Conservation (phyloP, 1,139 yeast genomes). For the Scheffersomyces cryptocercus region DNA sequence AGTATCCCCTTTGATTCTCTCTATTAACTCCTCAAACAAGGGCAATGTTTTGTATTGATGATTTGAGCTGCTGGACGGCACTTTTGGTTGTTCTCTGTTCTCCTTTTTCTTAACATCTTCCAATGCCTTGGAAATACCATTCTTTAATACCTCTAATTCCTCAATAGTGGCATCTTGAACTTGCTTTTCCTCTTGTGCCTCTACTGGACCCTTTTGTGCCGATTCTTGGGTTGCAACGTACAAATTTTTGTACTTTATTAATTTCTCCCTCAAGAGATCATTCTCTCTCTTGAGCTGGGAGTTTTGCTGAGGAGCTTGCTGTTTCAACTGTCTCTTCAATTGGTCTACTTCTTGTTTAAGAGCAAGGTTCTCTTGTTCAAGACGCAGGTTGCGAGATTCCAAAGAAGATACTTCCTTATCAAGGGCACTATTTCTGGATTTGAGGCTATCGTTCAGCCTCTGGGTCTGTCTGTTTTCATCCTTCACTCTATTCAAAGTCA, state of each 20-base stretch:
- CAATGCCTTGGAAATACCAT: background rate
- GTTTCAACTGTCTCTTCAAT: conserved; percentile 9
- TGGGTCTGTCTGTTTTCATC: conserved; percentile 14
- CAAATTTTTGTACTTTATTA: conserved; percentile 34
- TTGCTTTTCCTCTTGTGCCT: background rate
- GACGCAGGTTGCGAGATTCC: background rate
- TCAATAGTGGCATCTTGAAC: background rate
- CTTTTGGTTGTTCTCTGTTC: background rate
- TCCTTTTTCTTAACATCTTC: background rate
- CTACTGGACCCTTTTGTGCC: background rate
- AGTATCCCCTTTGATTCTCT: conserved; percentile 5
- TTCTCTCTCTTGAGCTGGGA: conserved; percentile 27
- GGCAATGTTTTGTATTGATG: conserved; percentile 5
- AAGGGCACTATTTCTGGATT: conserved; percentile 1
- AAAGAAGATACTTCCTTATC: conserved; percentile 1
- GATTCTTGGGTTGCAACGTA: conserved; percentile 20
- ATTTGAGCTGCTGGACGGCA: too few relatives aligned
- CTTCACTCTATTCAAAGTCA: conserved; percentile 20
- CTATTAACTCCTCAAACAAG: conserved; percentile 9
- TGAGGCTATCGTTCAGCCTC: conserved; percentile 16
- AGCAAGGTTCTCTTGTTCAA: conserved; percentile 5
- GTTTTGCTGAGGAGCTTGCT: conserved; percentile 14
- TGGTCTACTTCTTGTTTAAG: conserved; percentile 14
- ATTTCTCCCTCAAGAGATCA: conserved; percentile 31
- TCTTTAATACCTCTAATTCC: conserved; percentile 1